Evolutionary conservation across 2,329 filamentous ascomycete species (phyloP).

Genomic region (Alternaria incomplexa): DNA sequence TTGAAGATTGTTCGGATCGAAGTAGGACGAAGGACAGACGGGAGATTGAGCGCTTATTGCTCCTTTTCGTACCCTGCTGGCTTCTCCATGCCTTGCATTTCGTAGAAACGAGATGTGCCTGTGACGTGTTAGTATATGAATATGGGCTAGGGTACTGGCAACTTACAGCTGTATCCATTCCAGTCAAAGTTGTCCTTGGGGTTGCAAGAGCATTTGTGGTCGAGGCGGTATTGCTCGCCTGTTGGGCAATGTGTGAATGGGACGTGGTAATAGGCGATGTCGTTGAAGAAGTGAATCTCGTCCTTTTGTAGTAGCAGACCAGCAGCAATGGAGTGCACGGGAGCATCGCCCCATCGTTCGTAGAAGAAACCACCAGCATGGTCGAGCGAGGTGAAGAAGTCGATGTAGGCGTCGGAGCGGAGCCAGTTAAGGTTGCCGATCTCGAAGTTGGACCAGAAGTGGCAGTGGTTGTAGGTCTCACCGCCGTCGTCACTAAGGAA

Average conservation of each 20-base stretch:
- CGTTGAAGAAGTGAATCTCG: slow-evolving; percentile 97
- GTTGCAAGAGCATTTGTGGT: slow-evolving; percentile 93
- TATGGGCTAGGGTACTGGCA: not conserved
- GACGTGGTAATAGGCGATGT: slow-evolving; percentile 97
- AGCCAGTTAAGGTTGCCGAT: slow-evolving; percentile 94
- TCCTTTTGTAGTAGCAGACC: slow-evolving; percentile 86
- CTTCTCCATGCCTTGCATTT: slow-evolving; percentile 80
- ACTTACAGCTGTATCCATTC: slow-evolving; percentile 96
- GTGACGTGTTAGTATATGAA: slow-evolving; percentile 45
- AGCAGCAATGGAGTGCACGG: slow-evolving; percentile 97
- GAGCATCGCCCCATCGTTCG: slow-evolving; percentile 97
- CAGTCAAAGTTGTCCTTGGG: slow-evolving; percentile 98
- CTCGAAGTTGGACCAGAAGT: slow-evolving; percentile 99
- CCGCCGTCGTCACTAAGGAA: slow-evolving; percentile 93
- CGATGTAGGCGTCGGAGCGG: slow-evolving; percentile 83
- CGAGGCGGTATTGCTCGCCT: slow-evolving; percentile 79
- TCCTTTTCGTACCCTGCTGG: slow-evolving; percentile 84
- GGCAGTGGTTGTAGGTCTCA: slow-evolving; percentile 93
- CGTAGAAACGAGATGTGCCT: slow-evolving; percentile 88
- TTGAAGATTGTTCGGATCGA: slow-evolving; percentile 6
- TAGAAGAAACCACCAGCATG: slow-evolving; percentile 97
- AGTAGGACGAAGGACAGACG: slow-evolving; percentile 5
- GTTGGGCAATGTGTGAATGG: slow-evolving; percentile 98
- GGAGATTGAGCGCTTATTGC: slow-evolving; percentile 46
- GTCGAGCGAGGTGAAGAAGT: slow-evolving; percentile 90